A percentile compares a stretch with the other conserved stretches of the same genome.
phyloP scores from a whole-genome alignment of 139 green algal genomes.

The Micractinium conductrix region DNA sequence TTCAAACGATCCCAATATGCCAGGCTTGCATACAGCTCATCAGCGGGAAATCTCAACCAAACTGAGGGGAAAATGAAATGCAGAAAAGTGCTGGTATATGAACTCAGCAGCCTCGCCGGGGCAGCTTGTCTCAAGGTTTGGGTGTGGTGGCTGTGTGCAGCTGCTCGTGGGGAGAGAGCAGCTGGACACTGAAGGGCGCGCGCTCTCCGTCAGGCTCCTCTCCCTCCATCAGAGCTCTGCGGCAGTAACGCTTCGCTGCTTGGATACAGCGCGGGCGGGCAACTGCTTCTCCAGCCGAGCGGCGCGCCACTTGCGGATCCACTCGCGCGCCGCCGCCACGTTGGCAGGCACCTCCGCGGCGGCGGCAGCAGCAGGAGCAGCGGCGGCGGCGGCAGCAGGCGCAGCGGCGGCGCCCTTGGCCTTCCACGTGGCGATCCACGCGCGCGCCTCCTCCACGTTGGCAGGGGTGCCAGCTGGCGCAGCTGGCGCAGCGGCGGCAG shows the following conservation, averaged over 20 bases:
- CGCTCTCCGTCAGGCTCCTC: no score
- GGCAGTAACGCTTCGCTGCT: no score
- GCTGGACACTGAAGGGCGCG: no score
- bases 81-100: no score
- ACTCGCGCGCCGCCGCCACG: slow-evolving; percentile 40
- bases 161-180: no score
- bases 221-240: background rate
- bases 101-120: background rate
- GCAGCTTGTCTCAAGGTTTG: background rate
- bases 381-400: background rate
- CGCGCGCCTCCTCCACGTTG: slow-evolving; percentile 8
- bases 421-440: slow-evolving; percentile 20
- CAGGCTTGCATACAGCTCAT: no score
- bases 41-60: no score
- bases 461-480: background rate
- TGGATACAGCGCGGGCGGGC: background rate
- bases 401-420: slow-evolving; percentile 3
- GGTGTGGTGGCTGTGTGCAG: background rate
- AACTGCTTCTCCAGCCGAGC: slow-evolving; percentile 36
- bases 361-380: background rate
- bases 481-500: background rate
- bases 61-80: no score
- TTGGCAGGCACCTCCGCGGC: slow-evolving; percentile 21
- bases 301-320: slow-evolving; percentile 58
- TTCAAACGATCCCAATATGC: no score